phyloP scores from a whole-genome alignment of 768 basidiomycete genomes.

The Mycena belliarum region DNA sequence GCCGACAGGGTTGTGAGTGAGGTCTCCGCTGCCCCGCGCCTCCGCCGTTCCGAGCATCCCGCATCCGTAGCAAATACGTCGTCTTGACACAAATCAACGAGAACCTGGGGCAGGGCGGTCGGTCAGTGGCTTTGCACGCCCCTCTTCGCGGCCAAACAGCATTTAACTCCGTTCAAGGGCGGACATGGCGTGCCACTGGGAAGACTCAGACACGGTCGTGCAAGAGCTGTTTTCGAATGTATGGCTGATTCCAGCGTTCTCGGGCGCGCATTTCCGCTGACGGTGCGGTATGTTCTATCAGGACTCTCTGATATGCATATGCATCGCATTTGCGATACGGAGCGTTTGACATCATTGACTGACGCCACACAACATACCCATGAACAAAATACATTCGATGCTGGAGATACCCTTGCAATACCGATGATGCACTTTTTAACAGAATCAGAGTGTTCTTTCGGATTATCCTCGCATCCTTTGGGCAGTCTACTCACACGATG shows the following conservation, averaged over 20 bases:
- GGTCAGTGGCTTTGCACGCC: constrained; percentile 48
- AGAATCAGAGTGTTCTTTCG: constrained; percentile 13
- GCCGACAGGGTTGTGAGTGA: constrained; percentile 77
- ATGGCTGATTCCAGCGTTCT: constrained; percentile 30
- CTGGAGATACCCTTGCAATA: constrained; percentile 18
- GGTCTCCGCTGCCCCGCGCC: constrained; percentile 4
- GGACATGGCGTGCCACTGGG: constrained; percentile 86
- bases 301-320: constrained; percentile 73
- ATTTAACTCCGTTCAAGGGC: constrained; percentile 46
- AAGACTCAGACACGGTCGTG: constrained; percentile 76
- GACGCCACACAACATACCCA: constrained; percentile 13
- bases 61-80: constrained; percentile 70
- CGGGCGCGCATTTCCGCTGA: constrained; percentile 13
- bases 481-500: constrained; percentile 4
- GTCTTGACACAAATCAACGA: constrained; percentile 85
- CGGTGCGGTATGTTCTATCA: constrained; percentile 29
- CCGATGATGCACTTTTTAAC: background rate
- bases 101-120: constrained; percentile 82
- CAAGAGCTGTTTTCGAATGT: constrained; percentile 83
- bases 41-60: constrained; percentile 16
- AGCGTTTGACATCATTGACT: constrained; percentile 28
- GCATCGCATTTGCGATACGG: constrained; percentile 62
- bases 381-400: constrained; percentile 17
- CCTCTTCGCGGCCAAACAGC: constrained; percentile 9
- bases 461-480: background rate